A percentile compares a stretch with the other conserved stretches of the same genome.
Conservation (phyloP, 1,139 yeast genomes). For the Geotrichum restrictum region DNA sequence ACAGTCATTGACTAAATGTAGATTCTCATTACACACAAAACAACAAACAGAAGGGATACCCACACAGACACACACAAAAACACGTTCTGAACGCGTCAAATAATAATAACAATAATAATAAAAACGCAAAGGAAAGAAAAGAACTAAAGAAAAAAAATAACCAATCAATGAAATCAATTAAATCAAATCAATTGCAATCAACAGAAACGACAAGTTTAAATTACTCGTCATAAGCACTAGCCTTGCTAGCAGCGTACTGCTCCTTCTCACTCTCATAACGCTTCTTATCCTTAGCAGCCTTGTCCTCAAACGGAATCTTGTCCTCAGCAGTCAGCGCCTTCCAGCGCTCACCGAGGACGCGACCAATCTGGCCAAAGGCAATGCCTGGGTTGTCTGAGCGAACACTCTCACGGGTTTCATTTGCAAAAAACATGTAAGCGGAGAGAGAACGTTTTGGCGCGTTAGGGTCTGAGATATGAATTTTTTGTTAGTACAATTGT, state of each 20-base stretch:
- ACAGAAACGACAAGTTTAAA: no score
- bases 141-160: background rate
- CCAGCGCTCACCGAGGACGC: slow-evolving; percentile 89
- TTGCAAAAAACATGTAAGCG: slow-evolving; percentile 98
- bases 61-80: no score
- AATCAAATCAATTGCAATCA: background rate
- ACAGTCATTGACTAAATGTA: no score
- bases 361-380: slow-evolving; percentile 58
- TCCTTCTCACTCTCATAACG: slow-evolving; percentile 89
- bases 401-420: slow-evolving; percentile 91
- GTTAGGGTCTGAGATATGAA: slow-evolving; percentile 64
- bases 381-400: slow-evolving; percentile 93
- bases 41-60: no score
- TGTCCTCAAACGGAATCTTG: slow-evolving; percentile 81
- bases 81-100: no score
- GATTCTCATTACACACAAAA: no score
- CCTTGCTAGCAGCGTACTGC: slow-evolving; percentile 56
- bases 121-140: background rate
- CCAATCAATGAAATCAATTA: background rate
- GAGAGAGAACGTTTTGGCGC: slow-evolving; percentile 98
- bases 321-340: slow-evolving; percentile 78
- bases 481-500: background rate
- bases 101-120: background rate
- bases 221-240: slow-evolving; percentile 26
- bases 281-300: slow-evolving; percentile 94